Conservation (phyloP, 768 basidiomycete species). For the Boletus sp. region DNA sequence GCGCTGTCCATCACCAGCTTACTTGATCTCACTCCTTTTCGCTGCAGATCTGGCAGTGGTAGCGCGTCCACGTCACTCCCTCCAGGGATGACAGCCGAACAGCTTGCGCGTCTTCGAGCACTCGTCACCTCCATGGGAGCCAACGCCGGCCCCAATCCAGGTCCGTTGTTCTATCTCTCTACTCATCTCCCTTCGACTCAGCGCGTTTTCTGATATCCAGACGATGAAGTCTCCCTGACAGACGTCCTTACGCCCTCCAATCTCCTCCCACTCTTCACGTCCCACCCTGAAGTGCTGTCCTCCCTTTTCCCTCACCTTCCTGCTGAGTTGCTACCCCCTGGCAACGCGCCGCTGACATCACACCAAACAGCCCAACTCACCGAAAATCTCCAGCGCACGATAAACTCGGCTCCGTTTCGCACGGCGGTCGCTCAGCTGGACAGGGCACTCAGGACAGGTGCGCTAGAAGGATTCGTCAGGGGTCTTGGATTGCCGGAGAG, state of each 20-base stretch:
- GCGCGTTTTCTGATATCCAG: constrained; percentile 11
- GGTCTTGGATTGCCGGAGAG: constrained; percentile 82
- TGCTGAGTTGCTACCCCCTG: constrained; percentile 68
- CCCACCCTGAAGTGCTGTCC: constrained; percentile 65
- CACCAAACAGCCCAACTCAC: constrained; percentile 25
- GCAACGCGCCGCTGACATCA: constrained; percentile 37
- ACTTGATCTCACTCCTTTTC: neutral
- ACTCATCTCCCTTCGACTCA: neutral
- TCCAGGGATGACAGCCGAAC: constrained; percentile 50
- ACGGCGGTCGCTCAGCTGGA: constrained; percentile 78
- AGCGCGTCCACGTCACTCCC: constrained; percentile 6
- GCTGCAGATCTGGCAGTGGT: constrained; percentile 9
- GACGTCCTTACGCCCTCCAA: constrained; percentile 77
- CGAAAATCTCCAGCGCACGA: constrained; percentile 69
- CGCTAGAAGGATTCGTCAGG: constrained; percentile 71
- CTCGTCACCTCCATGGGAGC: constrained; percentile 49
- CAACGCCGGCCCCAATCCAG: constrained; percentile 19
- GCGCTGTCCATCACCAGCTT: neutral
- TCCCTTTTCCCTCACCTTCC: constrained; percentile 82
- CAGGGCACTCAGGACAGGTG: constrained; percentile 78
- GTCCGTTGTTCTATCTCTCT: constrained; percentile 6
- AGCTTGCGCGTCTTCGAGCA: constrained; percentile 59
- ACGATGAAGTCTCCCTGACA: constrained; percentile 59
- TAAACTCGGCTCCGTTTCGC: constrained; percentile 83
- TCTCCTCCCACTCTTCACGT: constrained; percentile 66